Conservation (phyloP, 2,329 filamentous ascomycete species). For the Drechslerella dactyloides region DNA sequence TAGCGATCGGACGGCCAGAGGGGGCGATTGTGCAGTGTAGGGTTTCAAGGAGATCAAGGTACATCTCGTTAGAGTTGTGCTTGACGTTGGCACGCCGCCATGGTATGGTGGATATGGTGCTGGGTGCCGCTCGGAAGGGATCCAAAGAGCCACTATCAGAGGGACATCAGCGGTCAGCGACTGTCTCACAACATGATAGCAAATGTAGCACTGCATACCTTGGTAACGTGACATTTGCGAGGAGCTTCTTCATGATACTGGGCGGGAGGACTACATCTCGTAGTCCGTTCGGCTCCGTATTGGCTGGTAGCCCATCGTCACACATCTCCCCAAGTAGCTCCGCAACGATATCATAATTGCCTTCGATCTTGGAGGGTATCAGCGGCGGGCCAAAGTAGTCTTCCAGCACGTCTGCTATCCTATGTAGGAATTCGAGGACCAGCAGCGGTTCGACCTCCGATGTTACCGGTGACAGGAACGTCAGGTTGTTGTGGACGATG, state of each 20-base stretch:
- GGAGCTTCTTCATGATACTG: slow-evolving; percentile 83
- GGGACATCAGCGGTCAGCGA: background rate
- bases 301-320: slow-evolving; percentile 85
- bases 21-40: slow-evolving; percentile 86
- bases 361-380: slow-evolving; percentile 83
- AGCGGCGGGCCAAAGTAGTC: slow-evolving; percentile 91
- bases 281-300: slow-evolving; percentile 90
- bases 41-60: slow-evolving; percentile 93
- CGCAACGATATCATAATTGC: slow-evolving; percentile 88
- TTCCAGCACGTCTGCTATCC: slow-evolving; percentile 88
- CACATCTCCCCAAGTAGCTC: slow-evolving; percentile 96
- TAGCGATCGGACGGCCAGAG: slow-evolving; percentile 83
- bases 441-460: slow-evolving; percentile 86
- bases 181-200: background rate
- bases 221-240: slow-evolving; percentile 85
- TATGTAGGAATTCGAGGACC: slow-evolving; percentile 91
- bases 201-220: slow-evolving; percentile 62
- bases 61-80: slow-evolving; percentile 95
- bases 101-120: slow-evolving; percentile 67
- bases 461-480: slow-evolving; percentile 84
- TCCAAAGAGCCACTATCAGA: slow-evolving; percentile 58
- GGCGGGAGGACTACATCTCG: slow-evolving; percentile 91
- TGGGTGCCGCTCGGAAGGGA: slow-evolving; percentile 56
- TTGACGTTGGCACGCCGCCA: slow-evolving; percentile 92
- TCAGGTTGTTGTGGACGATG: slow-evolving; percentile 81